phyloP scores from a whole-genome alignment of 768 basidiomycete genomes.

The Lactifluus volemus region DNA sequence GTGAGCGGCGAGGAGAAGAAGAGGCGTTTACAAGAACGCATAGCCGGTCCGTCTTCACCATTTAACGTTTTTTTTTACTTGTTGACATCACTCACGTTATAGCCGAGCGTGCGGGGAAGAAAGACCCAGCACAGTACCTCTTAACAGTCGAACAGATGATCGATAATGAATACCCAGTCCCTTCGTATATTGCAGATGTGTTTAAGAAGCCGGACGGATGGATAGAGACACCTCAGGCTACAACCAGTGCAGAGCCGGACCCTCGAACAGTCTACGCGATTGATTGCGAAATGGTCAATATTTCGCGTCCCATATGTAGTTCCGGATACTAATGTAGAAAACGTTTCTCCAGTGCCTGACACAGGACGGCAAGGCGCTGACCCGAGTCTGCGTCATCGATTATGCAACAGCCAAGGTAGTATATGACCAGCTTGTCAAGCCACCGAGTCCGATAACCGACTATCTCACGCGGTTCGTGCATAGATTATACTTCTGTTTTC shows the following conservation, averaged over 20 bases:
- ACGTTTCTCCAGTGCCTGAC: slow-evolving; percentile 62
- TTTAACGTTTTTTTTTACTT: background rate
- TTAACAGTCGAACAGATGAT: slow-evolving; percentile 81
- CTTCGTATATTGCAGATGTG: slow-evolving; percentile 72
- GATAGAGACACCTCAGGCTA: slow-evolving; percentile 67
- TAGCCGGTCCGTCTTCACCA: slow-evolving; percentile 28
- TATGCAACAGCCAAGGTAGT: slow-evolving; percentile 60
- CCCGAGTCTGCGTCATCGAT: slow-evolving; percentile 80
- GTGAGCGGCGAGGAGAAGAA: slow-evolving; percentile 76
- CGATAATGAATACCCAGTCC: slow-evolving; percentile 88
- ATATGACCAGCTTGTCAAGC: slow-evolving; percentile 88
- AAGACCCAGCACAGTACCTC: slow-evolving; percentile 61
- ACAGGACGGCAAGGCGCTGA: slow-evolving; percentile 82
- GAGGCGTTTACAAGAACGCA: slow-evolving; percentile 41
- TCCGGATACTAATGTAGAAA: background rate
- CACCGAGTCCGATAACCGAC: slow-evolving; percentile 73
- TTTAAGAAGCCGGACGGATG: slow-evolving; percentile 61
- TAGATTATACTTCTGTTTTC: background rate
- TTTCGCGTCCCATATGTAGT: background rate
- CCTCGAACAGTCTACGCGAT: slow-evolving; percentile 61
- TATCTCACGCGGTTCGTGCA: slow-evolving; percentile 76
- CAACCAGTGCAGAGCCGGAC: slow-evolving; percentile 26
- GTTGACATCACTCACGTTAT: background rate
- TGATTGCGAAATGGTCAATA: slow-evolving; percentile 92
- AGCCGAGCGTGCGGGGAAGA: slow-evolving; percentile 56